Percentiles rank a stretch among this genome's conserved stretches.
Evolutionary conservation across 148 eudicot species (phyloP).

Genomic region (Rhododendron molle): DNA sequence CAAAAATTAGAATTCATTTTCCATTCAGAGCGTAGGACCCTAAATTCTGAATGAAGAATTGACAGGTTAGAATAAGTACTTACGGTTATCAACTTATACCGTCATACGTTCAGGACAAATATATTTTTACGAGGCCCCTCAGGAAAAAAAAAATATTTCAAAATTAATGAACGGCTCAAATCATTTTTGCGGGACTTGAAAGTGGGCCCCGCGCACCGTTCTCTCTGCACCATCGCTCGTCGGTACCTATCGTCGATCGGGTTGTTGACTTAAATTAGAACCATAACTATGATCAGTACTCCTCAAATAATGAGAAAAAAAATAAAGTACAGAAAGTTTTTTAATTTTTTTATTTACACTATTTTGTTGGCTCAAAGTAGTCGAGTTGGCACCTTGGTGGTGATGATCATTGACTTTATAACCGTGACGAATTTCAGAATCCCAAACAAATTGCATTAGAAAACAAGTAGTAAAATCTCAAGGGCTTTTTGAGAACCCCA

Average conservation of each 20-base stretch:
- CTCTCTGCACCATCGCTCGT: background rate
- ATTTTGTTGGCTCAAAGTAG: conserved; percentile 17
- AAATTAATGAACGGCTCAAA: background rate
- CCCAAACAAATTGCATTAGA: conserved; percentile 11
- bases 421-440: background rate
- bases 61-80: background rate
- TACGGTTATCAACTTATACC: background rate
- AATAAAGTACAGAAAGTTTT: background rate
- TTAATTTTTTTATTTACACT: background rate
- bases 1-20: too few relatives aligned
- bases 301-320: background rate
- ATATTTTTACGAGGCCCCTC: background rate
- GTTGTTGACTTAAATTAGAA: background rate
- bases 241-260: background rate
- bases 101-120: background rate
- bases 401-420: conserved; percentile 53
- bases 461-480: conserved; percentile 17
- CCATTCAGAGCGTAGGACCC: background rate
- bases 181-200: too few relatives aligned
- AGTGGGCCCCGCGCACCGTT: too few relatives aligned
- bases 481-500: conserved; percentile 14
- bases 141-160: too few relatives aligned
- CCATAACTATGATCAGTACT: background rate
- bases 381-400: conserved; percentile 25
- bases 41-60: too few relatives aligned